Evolutionary conservation across 805 yeast genomes (phyloP), one percentile per base, ranked within the genome.

Genomic region (Candida arabinofermentans): DNA sequence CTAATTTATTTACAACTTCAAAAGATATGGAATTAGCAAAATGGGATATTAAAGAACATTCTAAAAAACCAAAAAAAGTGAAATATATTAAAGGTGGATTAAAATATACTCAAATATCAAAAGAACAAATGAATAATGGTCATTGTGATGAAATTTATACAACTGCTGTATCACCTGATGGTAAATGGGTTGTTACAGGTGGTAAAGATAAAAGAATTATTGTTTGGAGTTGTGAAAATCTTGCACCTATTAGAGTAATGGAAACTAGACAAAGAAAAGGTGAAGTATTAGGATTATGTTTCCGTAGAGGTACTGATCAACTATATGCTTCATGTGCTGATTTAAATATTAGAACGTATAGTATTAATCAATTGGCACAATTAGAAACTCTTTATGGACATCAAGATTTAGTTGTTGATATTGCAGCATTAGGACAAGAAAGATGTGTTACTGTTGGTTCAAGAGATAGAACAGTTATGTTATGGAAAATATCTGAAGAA

Each of bases 401-500:
- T 65, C 98, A 93, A 67, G 99, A 93, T 59, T 70, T 77, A 41
- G 90, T 91, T 34, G 74, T 77, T 33, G 97, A 83, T 57, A 82
- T 93, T 40, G 68, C 88, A 18, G 88, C 97, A 0, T 68, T 93
- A 46, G 77, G 78, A 8, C 81, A 81, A 62, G 98, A 93, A 58
- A 79, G 96, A 44, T 93, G 99, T 70, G 90, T 93, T 14, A 87
- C 96, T 21, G 98, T 91, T 24, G 99, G 99, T 14, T 74, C 95
- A 3, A 79, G 98, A 54, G 99, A 93, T 65, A 81, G 95, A 55
- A 86, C 96, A 5, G 96, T 91, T 8, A 84, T 95, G 83, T 70
- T 86, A 54, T 93, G 99, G 99, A 93, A 93, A 62, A 88, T 93
- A 50, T 79, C 96, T 21, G 99, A 93, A 55, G 99, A 93, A 66